These are phyloP conservation scores for Termitomyces sp. DNA, from an alignment of 768 basidiomycete species.

Conservation along the genomic window DNA sequence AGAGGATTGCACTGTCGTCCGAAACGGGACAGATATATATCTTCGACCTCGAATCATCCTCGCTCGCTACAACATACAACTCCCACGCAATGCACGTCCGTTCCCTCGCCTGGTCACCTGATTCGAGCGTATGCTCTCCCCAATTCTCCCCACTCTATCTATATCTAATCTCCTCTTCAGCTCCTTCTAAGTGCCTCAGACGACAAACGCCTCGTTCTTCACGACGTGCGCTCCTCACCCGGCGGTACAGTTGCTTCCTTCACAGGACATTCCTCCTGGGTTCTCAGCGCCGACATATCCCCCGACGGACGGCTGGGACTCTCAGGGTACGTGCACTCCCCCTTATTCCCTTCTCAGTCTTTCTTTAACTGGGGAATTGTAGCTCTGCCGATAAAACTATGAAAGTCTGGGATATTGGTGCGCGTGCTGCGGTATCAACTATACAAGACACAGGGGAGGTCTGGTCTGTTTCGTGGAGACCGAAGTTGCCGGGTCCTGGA, in stretches of 20 bases:
- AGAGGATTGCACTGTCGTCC: conserved; percentile 71
- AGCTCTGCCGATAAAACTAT: conserved; percentile 84
- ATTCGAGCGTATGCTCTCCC: conserved; percentile 62
- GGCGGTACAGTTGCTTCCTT: conserved; percentile 83
- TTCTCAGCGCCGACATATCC: conserved; percentile 75
- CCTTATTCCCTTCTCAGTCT: neutral
- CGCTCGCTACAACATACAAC: conserved; percentile 65
- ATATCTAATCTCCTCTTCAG: conserved; percentile 29
- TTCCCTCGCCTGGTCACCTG: conserved; percentile 83
- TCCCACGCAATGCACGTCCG: conserved; percentile 91
- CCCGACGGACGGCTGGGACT: conserved; percentile 75
- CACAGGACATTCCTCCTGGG: conserved; percentile 89
- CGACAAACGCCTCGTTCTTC: conserved; percentile 85
- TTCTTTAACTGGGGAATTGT: neutral
- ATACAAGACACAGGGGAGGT: conserved; percentile 76
- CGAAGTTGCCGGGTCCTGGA: conserved; percentile 47
- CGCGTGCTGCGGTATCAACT: conserved; percentile 70
- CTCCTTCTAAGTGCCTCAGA: conserved; percentile 87
- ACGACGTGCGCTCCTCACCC: conserved; percentile 77
- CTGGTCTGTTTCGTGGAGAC: conserved; percentile 81
- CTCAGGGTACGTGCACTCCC: conserved; percentile 54
- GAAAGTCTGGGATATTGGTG: conserved; percentile 81
- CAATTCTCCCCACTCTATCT: neutral
- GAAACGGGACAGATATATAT: conserved; percentile 88
- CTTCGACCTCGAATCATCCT: conserved; percentile 68